Percentiles rank a stretch among this genome's conserved stretches.
phyloP scores from a whole-genome alignment of 2,329 filamentous ascomycete species.

The Arthrinium phaeospermum region DNA sequence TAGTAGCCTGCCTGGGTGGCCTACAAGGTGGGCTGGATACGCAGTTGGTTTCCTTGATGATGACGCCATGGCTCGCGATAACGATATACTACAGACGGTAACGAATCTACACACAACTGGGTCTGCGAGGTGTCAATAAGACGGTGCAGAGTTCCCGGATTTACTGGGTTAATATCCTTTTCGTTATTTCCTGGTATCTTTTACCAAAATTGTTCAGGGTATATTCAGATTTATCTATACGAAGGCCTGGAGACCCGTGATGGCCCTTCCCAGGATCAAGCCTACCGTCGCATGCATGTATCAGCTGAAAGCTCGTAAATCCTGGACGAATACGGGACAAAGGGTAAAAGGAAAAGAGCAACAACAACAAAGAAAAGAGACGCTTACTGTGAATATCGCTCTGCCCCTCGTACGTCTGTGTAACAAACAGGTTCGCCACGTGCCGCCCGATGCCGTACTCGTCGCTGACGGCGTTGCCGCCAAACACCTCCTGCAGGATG shows the following conservation, averaged over 20 bases:
- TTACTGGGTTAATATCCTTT: background rate
- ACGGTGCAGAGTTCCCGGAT: background rate
- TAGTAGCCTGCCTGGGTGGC: background rate
- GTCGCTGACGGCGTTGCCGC: constrained; percentile 96
- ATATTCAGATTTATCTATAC: constrained; percentile 54
- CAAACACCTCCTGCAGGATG: constrained; percentile 90
- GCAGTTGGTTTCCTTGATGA: background rate
- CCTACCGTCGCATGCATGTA: constrained; percentile 48
- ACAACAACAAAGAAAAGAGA: background rate
- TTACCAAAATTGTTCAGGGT: background rate
- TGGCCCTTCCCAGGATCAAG: constrained; percentile 69
- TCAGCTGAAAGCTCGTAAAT: constrained; percentile 6
- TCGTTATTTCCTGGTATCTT: background rate
- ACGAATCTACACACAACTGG: background rate
- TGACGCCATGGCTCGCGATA: constrained; percentile 12
- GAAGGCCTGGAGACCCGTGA: constrained; percentile 79
- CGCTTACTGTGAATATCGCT: constrained; percentile 93
- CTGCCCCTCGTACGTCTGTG: constrained; percentile 97
- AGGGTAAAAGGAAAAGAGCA: background rate
- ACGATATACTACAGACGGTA: background rate
- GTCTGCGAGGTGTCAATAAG: background rate
- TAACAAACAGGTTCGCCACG: constrained; percentile 95
- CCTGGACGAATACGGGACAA: background rate
- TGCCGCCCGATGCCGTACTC: constrained; percentile 96
- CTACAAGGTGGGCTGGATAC: background rate